These are phyloP conservation scores for Vitis rotundifolia DNA, from an alignment of 164 flowering plant species.

Conservation along the genomic window DNA sequence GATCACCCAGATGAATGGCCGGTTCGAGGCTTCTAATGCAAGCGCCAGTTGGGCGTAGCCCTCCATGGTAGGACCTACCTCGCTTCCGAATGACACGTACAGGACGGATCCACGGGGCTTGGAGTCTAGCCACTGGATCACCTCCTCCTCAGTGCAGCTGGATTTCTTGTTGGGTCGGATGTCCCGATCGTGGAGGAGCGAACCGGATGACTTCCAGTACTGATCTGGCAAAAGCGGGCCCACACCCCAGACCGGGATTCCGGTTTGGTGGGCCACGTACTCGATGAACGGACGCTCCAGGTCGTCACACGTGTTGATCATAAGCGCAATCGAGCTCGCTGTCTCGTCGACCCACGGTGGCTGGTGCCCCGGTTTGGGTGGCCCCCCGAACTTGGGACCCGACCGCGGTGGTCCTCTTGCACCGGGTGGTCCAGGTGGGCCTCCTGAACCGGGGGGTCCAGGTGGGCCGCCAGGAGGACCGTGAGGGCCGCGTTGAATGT, in stretches of 20 bases:
- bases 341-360: conserved; percentile 53
- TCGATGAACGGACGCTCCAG: conserved; percentile 53
- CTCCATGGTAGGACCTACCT: conserved; percentile 35
- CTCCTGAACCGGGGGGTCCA: not conserved
- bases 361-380: conserved; percentile 14
- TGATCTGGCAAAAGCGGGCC: conserved; percentile 66
- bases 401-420: not conserved
- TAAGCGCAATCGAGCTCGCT: conserved; percentile 37
- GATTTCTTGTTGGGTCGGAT: conserved; percentile 15
- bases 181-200: conserved; percentile 14
- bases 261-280: conserved; percentile 33
- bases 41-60: conserved; percentile 28
- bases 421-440: not conserved
- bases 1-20: conserved; percentile 53
- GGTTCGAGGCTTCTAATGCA: conserved; percentile 27
- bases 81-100: conserved; percentile 47
- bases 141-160: conserved; percentile 39
- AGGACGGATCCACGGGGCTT: conserved; percentile 34
- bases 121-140: conserved; percentile 37
- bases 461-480: conserved; percentile 1
- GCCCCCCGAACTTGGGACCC: conserved; percentile 8
- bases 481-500: conserved; percentile 19
- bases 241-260: conserved; percentile 55
- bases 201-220: conserved; percentile 44
- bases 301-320: conserved; percentile 64